phyloP scores from a whole-genome alignment of 2,329 filamentous ascomycete species.

The Fusarium euwallaceae region DNA sequence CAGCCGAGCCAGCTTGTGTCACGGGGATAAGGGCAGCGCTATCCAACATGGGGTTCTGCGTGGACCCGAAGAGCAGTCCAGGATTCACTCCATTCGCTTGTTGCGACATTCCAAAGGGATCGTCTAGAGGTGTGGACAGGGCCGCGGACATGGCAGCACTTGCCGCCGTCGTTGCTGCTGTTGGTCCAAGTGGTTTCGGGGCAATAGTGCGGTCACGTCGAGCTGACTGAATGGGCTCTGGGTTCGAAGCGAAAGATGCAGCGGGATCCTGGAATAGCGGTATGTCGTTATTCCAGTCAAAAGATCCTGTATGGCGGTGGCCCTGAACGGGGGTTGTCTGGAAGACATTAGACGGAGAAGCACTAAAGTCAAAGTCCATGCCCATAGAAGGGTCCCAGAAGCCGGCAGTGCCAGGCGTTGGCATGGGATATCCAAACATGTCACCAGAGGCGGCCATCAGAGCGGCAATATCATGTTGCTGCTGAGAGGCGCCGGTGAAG shows the following conservation, averaged over 20 bases:
- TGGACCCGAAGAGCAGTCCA: slow-evolving; percentile 68
- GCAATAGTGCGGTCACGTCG: slow-evolving; percentile 62
- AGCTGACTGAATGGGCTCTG: slow-evolving; percentile 53
- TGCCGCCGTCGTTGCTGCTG: slow-evolving; percentile 34
- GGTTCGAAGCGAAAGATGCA: slow-evolving; percentile 50
- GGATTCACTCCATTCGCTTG: slow-evolving; percentile 68
- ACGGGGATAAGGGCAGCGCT: slow-evolving; percentile 50
- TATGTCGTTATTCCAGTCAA: slow-evolving; percentile 69
- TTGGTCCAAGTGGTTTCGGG: slow-evolving; percentile 62
- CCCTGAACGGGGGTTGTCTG: slow-evolving; percentile 47
- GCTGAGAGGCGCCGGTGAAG: slow-evolving; percentile 62
- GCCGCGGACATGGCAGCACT: slow-evolving; percentile 54
- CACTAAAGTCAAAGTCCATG: slow-evolving; percentile 72
- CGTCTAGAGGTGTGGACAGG: slow-evolving; percentile 61
- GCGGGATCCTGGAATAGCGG: slow-evolving; percentile 67
- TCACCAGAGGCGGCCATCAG: slow-evolving; percentile 64
- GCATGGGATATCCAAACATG: slow-evolving; percentile 72
- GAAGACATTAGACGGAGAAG: slow-evolving; percentile 60
- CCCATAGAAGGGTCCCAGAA: slow-evolving; percentile 73
- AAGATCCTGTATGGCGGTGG: slow-evolving; percentile 63
- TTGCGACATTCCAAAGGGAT: slow-evolving; percentile 64
- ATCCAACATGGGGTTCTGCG: slow-evolving; percentile 63
- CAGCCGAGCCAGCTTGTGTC: slow-evolving; percentile 47
- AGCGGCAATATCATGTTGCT: slow-evolving; percentile 60
- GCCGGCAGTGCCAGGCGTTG: slow-evolving; percentile 66